Conservation (phyloP, 2,329 filamentous ascomycete species). For the Lasiodiplodia sp. region DNA sequence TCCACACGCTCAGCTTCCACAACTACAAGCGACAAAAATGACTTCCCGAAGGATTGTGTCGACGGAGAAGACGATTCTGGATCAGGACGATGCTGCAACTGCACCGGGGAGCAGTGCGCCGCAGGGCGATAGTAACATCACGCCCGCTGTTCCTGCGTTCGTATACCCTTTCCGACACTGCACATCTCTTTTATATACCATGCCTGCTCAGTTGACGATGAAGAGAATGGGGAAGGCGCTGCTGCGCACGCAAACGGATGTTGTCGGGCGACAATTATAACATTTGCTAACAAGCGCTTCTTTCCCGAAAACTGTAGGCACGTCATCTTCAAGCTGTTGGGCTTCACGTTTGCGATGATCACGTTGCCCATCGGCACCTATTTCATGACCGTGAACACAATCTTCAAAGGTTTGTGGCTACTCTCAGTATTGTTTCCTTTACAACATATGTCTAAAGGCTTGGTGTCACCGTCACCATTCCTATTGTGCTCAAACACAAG, state of each 20-base stretch:
- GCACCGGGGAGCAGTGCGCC: slow-evolving; percentile 42
- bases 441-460: neutral
- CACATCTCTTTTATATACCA: neutral
- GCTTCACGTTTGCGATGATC: slow-evolving; percentile 92
- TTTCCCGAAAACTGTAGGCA: slow-evolving; percentile 58
- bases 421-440: neutral
- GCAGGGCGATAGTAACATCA: slow-evolving; percentile 70
- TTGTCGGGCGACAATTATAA: neutral
- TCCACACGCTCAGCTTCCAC: slow-evolving; percentile 17
- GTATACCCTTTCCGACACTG: slow-evolving; percentile 41
- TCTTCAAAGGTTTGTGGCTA: slow-evolving; percentile 67
- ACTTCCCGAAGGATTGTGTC: slow-evolving; percentile 72
- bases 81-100: slow-evolving; percentile 44
- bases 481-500: neutral
- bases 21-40: slow-evolving; percentile 56
- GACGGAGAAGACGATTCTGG: slow-evolving; percentile 70
- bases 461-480: neutral
- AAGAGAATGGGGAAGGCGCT: neutral
- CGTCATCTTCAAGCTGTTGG: slow-evolving; percentile 89
- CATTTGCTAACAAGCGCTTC: slow-evolving; percentile 22
- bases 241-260: no score
- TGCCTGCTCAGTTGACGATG: neutral
- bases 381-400: slow-evolving; percentile 76
- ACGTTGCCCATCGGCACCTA: slow-evolving; percentile 86
- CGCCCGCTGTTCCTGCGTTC: slow-evolving; percentile 84